A percentile compares a stretch with the other conserved stretches of the same genome.
These are phyloP conservation scores for Jamesozyma piceae DNA, from an alignment of 805 yeast genomes.

Conservation along the genomic window DNA sequence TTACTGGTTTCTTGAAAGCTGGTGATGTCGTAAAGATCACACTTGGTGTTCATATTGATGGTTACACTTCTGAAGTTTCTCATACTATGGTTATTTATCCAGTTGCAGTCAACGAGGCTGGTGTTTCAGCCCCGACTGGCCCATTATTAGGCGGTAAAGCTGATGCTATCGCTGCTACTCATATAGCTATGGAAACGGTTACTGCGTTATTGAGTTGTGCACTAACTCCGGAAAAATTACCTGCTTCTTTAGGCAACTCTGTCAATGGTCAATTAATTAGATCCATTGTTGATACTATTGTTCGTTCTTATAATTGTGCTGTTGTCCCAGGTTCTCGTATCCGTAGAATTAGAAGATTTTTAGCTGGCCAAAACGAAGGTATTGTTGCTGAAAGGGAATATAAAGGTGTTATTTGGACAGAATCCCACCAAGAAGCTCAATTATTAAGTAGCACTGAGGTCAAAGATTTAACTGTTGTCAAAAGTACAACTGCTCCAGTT, in stretches of 20 bases:
- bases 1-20: slow-evolving; percentile 31
- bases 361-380: slow-evolving; percentile 93
- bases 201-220: slow-evolving; percentile 64
- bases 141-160: slow-evolving; percentile 81
- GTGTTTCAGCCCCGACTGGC: slow-evolving; percentile 45
- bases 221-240: slow-evolving; percentile 66
- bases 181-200: slow-evolving; percentile 83
- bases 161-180: slow-evolving; percentile 82
- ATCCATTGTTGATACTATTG: slow-evolving; percentile 73
- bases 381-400: slow-evolving; percentile 84
- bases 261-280: slow-evolving; percentile 69
- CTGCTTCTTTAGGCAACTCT: slow-evolving; percentile 37
- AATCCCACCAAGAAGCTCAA: slow-evolving; percentile 62
- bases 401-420: slow-evolving; percentile 87
- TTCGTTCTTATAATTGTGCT: slow-evolving; percentile 69
- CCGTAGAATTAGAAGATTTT: slow-evolving; percentile 82
- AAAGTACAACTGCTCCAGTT: slow-evolving; percentile 28
- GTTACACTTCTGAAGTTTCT: slow-evolving; percentile 78
- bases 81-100: slow-evolving; percentile 85
- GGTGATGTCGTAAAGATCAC: slow-evolving; percentile 84
- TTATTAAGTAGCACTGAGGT: slow-evolving; percentile 33
- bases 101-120: slow-evolving; percentile 35
- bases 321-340: slow-evolving; percentile 91
- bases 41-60: slow-evolving; percentile 89
- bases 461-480: slow-evolving; percentile 35